phyloP scores from a whole-genome alignment of 1,139 yeast genomes.

The Magnusiomyces suaveolens region DNA sequence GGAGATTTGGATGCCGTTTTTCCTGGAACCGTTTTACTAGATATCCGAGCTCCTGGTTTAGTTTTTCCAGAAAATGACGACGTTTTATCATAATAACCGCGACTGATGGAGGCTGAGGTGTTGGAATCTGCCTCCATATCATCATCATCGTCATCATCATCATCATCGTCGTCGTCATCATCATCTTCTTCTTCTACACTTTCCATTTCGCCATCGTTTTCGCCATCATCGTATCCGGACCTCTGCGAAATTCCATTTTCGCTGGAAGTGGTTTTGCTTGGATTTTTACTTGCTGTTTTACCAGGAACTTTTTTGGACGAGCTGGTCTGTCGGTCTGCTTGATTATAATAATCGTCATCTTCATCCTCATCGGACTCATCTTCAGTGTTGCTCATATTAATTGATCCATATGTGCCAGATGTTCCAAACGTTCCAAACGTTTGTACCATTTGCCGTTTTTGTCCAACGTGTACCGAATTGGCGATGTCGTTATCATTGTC shows the following conservation, averaged over 20 bases:
- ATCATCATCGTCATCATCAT: conserved; percentile 7
- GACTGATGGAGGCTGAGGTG: conserved; percentile 3
- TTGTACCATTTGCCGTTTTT: conserved; percentile 10
- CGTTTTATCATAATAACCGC: conserved; percentile 3
- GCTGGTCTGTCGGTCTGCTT: conserved; percentile 4
- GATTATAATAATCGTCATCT: conserved; percentile 1
- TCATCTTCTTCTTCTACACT: conserved; percentile 12
- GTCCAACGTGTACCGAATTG: conserved; percentile 3
- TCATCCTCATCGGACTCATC: conserved; percentile 14
- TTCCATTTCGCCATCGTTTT: conserved; percentile 9
- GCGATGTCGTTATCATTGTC: conserved; percentile 16
- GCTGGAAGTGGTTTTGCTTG: conserved; percentile 1
- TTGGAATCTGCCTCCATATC: conserved; percentile 5
- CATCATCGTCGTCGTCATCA: conserved; percentile 7
- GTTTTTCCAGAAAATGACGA: background rate
- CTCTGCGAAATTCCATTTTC: background rate
- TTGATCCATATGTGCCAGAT: conserved; percentile 7
- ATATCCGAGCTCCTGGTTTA: background rate
- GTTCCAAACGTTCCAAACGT: background rate
- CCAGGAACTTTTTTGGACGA: background rate
- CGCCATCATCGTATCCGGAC: conserved; percentile 9
- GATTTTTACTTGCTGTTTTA: conserved; percentile 4
- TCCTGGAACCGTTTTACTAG: background rate
- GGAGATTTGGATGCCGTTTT: background rate
- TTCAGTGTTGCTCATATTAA: conserved; percentile 3